A percentile compares a stretch with the other conserved stretches of the same genome.
phyloP scores from a whole-genome alignment of 176 grass and related monocot genomes.

The Carex kokanica region DNA sequence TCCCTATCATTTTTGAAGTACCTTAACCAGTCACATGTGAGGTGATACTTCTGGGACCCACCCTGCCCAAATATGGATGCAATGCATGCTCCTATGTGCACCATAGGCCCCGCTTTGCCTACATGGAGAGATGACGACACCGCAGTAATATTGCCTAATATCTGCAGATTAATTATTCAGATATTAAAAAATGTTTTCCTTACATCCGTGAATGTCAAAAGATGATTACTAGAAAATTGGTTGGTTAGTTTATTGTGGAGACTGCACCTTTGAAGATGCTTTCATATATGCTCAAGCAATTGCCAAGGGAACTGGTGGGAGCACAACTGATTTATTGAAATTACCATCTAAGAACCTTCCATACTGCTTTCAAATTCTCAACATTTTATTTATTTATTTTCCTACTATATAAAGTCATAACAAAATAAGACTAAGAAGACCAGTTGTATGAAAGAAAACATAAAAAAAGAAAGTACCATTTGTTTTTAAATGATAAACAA shows the following conservation, averaged over 20 bases:
- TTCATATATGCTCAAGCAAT: background rate
- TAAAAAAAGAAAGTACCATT: background rate
- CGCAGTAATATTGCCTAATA: conserved; percentile 58
- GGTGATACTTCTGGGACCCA: conserved; percentile 65
- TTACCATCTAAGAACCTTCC: background rate
- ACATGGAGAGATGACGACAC: conserved; percentile 92
- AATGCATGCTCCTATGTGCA: conserved; percentile 88
- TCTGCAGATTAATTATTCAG: conserved; percentile 34
- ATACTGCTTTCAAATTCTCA: background rate
- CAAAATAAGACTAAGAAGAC: background rate
- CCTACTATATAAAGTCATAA: background rate
- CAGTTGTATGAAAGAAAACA: conserved; percentile 10
- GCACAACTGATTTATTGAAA: background rate
- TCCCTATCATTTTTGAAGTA: conserved; percentile 97
- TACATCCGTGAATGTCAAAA: background rate
- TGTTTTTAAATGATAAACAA: background rate
- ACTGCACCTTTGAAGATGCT: background rate
- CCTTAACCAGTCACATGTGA: conserved; percentile 79
- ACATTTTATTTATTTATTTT: background rate
- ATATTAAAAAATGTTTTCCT: background rate
- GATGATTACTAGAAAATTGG: background rate
- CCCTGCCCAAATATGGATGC: conserved; percentile 85
- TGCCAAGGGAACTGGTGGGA: background rate
- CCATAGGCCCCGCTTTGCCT: conserved; percentile 91
- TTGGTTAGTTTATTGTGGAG: background rate